These are phyloP conservation scores for Peronospora farinosa DNA, from an alignment of 352 stramenopile species.

Conservation along the genomic window DNA sequence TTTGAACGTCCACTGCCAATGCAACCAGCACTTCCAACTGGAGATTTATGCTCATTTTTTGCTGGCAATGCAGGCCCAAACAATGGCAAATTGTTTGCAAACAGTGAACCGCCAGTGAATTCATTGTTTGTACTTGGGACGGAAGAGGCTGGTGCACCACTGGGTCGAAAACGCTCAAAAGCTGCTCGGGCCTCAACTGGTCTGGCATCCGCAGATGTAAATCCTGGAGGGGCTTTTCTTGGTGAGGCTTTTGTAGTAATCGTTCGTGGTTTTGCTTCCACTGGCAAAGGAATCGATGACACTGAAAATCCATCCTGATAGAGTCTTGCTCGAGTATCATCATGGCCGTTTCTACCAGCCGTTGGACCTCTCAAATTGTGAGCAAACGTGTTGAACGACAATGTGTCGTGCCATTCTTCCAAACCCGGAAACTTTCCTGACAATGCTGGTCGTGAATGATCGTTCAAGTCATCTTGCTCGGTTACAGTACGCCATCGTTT, in stretches of 20 bases:
- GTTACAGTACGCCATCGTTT: slow-evolving; percentile 22
- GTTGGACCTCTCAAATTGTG: slow-evolving; percentile 1
- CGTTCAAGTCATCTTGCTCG: slow-evolving; percentile 11
- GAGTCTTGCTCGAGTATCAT: slow-evolving; percentile 3
- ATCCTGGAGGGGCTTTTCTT: slow-evolving; percentile 29
- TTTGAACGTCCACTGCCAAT: slow-evolving; percentile 28
- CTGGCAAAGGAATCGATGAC: slow-evolving; percentile 2
- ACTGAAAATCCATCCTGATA: slow-evolving; percentile 15
- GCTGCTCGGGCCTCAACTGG: slow-evolving; percentile 40
- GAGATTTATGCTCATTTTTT: slow-evolving; percentile 2
- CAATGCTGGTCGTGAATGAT: slow-evolving; percentile 7
- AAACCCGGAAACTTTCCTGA: slow-evolving; percentile 6
- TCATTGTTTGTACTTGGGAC: not conserved
- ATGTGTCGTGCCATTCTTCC: slow-evolving; percentile 14
- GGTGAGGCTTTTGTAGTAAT: slow-evolving; percentile 26
- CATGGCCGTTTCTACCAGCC: slow-evolving; percentile 4
- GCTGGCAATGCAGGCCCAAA: slow-evolving; percentile 30
- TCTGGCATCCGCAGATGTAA: slow-evolving; percentile 52
- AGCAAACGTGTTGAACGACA: slow-evolving; percentile 14
- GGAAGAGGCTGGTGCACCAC: not conserved
- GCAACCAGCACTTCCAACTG: slow-evolving; percentile 12
- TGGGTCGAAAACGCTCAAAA: slow-evolving; percentile 36
- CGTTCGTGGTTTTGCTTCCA: not conserved
- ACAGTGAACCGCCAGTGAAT: slow-evolving; percentile 23
- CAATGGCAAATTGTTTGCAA: slow-evolving; percentile 40